These are phyloP conservation scores for Epichloe typhina DNA, from an alignment of 2,329 filamentous ascomycete species.

Conservation along the genomic window DNA sequence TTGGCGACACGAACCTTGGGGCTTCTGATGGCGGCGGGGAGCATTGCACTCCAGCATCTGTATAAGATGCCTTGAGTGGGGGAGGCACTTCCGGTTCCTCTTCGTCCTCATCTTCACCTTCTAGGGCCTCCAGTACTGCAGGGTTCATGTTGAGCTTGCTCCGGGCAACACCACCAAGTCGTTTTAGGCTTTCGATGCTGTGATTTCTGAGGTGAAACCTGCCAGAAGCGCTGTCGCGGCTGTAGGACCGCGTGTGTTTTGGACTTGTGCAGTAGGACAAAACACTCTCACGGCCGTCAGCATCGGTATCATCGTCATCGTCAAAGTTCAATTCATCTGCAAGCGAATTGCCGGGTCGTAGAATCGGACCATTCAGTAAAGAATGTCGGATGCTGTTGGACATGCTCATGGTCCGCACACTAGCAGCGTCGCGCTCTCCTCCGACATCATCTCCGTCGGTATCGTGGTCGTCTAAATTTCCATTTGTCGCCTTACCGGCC, in stretches of 20 bases:
- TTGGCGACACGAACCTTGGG: conserved; percentile 24
- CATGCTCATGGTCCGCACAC: conserved; percentile 59
- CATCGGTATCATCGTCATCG: conserved; percentile 57
- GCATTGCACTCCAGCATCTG: conserved; percentile 67
- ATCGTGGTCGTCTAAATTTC: conserved; percentile 27
- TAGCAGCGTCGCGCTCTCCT: conserved; percentile 58
- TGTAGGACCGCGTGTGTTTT: conserved; percentile 39
- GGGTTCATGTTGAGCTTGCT: conserved; percentile 41
- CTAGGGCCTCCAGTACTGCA: conserved; percentile 40
- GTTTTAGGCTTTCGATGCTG: conserved; percentile 44
- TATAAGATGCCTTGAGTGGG: conserved; percentile 41
- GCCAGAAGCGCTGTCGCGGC: conserved; percentile 40
- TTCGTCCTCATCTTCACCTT: conserved; percentile 42
- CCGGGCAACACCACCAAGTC: conserved; percentile 40
- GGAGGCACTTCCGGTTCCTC: conserved; percentile 22
- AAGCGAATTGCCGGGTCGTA: conserved; percentile 58
- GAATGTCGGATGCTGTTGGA: conserved; percentile 64
- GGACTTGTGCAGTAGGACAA: conserved; percentile 33
- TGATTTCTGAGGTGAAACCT: conserved; percentile 40
- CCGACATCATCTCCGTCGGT: conserved; percentile 48
- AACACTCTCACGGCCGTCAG: conserved; percentile 53
- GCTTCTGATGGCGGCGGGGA: conserved; percentile 63
- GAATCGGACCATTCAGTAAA: conserved; percentile 43
- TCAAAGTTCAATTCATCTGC: conserved; percentile 87
- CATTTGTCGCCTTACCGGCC: conserved; percentile 24